Base-by-base conservation (phyloP, 176 grass and related monocot genomes). In the Otatea glauca region DNA sequence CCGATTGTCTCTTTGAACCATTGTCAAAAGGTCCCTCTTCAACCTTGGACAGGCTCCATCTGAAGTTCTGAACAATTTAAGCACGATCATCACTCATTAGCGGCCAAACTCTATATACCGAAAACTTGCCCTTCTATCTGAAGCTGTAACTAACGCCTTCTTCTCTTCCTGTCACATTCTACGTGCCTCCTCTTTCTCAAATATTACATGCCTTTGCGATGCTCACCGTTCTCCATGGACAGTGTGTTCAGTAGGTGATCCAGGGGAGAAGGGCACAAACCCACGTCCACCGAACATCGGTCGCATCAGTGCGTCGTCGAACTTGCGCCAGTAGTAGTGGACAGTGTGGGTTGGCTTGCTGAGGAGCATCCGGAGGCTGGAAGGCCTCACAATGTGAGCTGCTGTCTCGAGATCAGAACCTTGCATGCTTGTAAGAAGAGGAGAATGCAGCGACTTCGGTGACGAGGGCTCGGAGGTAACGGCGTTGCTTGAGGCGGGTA, bases 241-340 rank as follows among this genome's bases (percentile, higher is more conserved):
- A 53, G 68, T 92, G 7, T 86, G 88, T 38, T 99, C 97, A 12
- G 60, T 88, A 25, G 97, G 97, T 10, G 93, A 96, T 32, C 97
- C 97, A 0, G 97, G 93, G 55, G 89, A 83, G 76, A 45, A 94
- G 7, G 93, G 97, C 73, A 92, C 91, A 0, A 99, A 99, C 27
- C 97, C 97, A 2, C 97, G 91, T 0, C 97, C 97, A 0, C 97
- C 97, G 7, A 99, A 99, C 72, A 99, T 27, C 0, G 97, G 97
- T n/a, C 97, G 91, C 97, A 99, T 99, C 68, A 96, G 35, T 0
- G 97, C 93, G 18, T 99, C 25, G 2, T 99, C 97, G 12, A 99
- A 99, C 87, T 96, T 99, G 88, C 97, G 93, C 97, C 97, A 99
- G 58, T 96, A 99, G 83, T 96, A 85, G 80, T 99, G 97, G 58